Evolutionary conservation across 331 rosid genomes (phyloP).

Genomic region (Telfairia occidentalis): DNA sequence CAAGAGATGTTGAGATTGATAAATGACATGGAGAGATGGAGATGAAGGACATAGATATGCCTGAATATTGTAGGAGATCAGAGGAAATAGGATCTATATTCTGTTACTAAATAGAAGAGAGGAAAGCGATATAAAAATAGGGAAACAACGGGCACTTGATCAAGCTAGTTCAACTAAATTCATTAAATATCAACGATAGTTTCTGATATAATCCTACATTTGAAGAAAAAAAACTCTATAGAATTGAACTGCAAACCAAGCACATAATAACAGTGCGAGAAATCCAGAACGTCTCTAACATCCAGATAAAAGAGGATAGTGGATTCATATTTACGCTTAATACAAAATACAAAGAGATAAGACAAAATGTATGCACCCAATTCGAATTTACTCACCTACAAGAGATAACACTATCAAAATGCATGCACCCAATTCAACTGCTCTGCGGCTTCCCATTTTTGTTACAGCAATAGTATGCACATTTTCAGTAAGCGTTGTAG

Average conservation of each 20-base stretch:
- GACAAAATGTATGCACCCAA: not conserved
- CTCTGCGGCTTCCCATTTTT: slow-evolving; percentile 98
- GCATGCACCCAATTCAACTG: slow-evolving; percentile 88
- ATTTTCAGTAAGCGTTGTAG: slow-evolving; percentile 85
- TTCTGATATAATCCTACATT: not conserved
- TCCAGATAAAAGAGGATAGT: not conserved
- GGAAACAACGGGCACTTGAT: not conserved
- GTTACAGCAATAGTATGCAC: slow-evolving; percentile 97
- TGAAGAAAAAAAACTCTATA: not conserved
- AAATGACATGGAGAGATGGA: not conserved
- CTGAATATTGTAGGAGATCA: not conserved
- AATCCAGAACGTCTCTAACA: not conserved
- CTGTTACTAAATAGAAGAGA: not conserved
- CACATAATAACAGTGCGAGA: not conserved
- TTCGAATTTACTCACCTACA: slow-evolving; percentile 45
- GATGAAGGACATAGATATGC: not conserved
- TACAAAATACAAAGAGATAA: not conserved
- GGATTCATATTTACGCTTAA: not conserved
- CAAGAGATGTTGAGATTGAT: not conserved
- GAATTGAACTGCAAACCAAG: not conserved
- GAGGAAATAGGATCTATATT: not conserved
- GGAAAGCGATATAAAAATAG: not conserved
- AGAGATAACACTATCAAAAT: slow-evolving; percentile 76
- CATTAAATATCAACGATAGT: not conserved
- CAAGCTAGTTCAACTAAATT: not conserved